Evolutionary conservation across 305 asterid species (phyloP).

Genomic region (Salvia sclarea): DNA sequence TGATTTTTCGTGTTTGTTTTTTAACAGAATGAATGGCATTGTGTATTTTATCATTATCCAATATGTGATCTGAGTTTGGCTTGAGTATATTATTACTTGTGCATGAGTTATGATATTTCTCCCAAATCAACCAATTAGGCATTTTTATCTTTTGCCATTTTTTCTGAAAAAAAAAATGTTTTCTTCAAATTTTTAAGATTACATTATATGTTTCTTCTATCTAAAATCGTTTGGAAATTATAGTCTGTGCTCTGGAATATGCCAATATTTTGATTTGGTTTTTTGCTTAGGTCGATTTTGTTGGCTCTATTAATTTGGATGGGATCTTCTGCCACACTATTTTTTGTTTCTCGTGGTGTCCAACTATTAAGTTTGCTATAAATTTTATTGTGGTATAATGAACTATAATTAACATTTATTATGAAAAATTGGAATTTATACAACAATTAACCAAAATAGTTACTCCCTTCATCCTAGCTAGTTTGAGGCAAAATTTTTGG

Average conservation of each 20-base stretch:
- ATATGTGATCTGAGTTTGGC: constrained; percentile 33
- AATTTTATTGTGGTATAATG: too few relatives aligned
- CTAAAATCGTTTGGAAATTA: too few relatives aligned
- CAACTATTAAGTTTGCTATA: too few relatives aligned
- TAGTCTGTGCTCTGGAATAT: background rate
- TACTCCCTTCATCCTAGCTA: too few relatives aligned
- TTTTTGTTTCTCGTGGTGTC: too few relatives aligned
- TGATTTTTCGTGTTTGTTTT: constrained; percentile 26
- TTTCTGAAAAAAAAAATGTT: background rate
- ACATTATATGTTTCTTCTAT: background rate
- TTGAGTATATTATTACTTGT: constrained; percentile 4
- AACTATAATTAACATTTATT: too few relatives aligned
- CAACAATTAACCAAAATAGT: too few relatives aligned
- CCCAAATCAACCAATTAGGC: background rate
- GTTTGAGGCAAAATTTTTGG: too few relatives aligned
- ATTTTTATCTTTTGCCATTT: background rate
- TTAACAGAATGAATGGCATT: constrained; percentile 17
- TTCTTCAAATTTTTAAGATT: background rate
- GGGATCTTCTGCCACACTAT: too few relatives aligned
- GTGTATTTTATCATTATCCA: constrained; percentile 17
- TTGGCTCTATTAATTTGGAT: background rate
- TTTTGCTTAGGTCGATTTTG: background rate
- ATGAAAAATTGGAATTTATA: too few relatives aligned
- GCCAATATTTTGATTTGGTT: background rate
- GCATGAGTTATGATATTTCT: background rate